Percentiles rank a stretch among this genome's conserved stretches.
phyloP scores from a whole-genome alignment of 2,329 filamentous ascomycete genomes.

The Pseudogymnoascus destructans region DNA sequence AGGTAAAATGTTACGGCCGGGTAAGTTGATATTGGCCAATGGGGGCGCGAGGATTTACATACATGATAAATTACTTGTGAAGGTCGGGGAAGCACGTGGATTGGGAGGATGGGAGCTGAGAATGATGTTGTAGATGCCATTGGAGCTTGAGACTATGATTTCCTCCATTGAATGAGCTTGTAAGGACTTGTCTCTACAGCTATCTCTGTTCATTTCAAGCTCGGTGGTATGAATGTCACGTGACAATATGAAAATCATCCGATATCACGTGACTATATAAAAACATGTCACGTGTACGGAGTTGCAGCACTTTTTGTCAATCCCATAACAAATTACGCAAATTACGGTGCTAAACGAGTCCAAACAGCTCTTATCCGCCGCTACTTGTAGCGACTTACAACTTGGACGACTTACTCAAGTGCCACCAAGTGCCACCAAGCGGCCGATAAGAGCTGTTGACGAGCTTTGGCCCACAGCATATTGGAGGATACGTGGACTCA shows the following conservation, averaged over 20 bases:
- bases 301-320: not conserved
- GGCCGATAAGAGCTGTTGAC: slow-evolving; percentile 3
- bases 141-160: not conserved
- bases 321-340: not conserved
- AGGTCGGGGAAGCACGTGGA: not conserved
- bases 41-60: not conserved
- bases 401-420: no score
- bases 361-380: slow-evolving; percentile 1
- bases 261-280: not conserved
- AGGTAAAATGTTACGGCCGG: slow-evolving; percentile 4
- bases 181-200: not conserved
- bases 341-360: not conserved
- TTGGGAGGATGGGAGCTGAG: not conserved
- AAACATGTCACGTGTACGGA: not conserved
- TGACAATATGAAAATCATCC: not conserved
- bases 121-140: not conserved
- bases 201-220: not conserved
- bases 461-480: not conserved
- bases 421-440: not conserved
- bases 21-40: slow-evolving; percentile 3
- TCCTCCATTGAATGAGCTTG: not conserved
- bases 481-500: not conserved
- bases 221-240: not conserved
- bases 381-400: slow-evolving; percentile 4
- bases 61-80: not conserved